Evolutionary conservation across 495 filamentous ascomycete species (phyloP).

Genomic region (Cudoniella acicularis): DNA sequence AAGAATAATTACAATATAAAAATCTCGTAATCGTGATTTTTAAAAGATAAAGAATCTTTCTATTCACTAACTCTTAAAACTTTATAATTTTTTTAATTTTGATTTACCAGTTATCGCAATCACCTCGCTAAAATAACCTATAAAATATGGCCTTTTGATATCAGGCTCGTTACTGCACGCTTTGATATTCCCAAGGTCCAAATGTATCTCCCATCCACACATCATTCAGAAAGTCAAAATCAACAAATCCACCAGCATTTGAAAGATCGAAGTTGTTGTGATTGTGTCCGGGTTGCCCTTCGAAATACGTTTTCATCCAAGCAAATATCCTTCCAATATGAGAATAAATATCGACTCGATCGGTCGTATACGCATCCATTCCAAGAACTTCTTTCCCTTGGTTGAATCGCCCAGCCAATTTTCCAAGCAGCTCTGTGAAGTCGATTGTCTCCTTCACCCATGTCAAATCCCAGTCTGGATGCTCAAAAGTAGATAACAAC

Average conservation of each 20-base stretch:
- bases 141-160: too few species aligned
- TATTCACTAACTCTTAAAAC: too few species aligned
- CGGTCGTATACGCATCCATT: not conserved
- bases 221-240: constrained; percentile 5
- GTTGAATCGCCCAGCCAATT: constrained; percentile 27
- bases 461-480: constrained; percentile 39
- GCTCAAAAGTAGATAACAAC: constrained; percentile 34
- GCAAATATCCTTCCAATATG: not conserved
- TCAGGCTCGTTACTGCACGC: too few species aligned
- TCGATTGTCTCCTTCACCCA: constrained; percentile 33
- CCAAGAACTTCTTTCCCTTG: constrained; percentile 5
- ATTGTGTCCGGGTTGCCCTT: not conserved
- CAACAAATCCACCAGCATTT: not conserved
- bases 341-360: not conserved
- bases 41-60: too few species aligned
- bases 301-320: not conserved
- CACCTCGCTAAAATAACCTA: too few species aligned
- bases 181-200: constrained; percentile 11
- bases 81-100: too few species aligned
- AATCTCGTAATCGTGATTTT: too few species aligned
- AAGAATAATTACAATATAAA: too few species aligned
- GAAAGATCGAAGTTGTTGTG: not conserved
- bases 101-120: too few species aligned
- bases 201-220: constrained; percentile 11
- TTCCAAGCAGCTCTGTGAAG: constrained; percentile 30